phyloP scores from a whole-genome alignment of 2,329 filamentous ascomycete genomes.

The Nigrograna mackinnonii region DNA sequence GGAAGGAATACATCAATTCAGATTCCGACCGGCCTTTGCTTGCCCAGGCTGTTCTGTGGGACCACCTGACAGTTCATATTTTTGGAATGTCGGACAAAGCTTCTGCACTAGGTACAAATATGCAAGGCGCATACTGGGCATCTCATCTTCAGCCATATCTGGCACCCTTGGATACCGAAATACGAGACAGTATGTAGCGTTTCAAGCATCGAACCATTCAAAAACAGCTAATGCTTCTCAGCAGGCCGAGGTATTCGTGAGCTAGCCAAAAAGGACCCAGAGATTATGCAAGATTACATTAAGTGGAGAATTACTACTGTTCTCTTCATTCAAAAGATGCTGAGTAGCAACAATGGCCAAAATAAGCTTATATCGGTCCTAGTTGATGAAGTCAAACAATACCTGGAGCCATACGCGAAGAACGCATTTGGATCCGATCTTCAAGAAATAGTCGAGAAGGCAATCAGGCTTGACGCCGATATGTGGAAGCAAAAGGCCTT shows the following conservation, averaged over 20 bases:
- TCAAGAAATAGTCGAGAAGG: neutral
- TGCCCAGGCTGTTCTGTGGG: neutral
- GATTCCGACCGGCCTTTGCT: neutral
- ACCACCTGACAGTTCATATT: neutral
- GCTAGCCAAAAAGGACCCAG: too few relatives aligned
- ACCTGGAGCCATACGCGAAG: neutral
- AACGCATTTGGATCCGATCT: neutral
- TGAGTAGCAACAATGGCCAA: too few relatives aligned
- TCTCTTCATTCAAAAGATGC: neutral
- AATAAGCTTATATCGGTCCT: too few relatives aligned
- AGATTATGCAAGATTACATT: too few relatives aligned
- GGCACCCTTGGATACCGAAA: too few relatives aligned
- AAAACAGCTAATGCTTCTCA: too few relatives aligned
- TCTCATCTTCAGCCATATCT: too few relatives aligned
- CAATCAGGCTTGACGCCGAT: neutral
- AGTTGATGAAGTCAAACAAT: too few relatives aligned
- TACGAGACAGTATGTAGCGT: too few relatives aligned
- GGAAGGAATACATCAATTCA: neutral
- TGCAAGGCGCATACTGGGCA: neutral
- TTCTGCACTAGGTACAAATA: neutral
- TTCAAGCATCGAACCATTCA: too few relatives aligned
- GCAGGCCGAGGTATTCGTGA: too few relatives aligned
- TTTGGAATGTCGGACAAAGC: neutral
- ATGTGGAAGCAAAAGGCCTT: neutral
- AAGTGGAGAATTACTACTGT: neutral